Evolutionary conservation across 164 flowering plant genomes (phyloP), one percentile per base, ranked within the genome.

Genomic region (Piper longum): DNA sequence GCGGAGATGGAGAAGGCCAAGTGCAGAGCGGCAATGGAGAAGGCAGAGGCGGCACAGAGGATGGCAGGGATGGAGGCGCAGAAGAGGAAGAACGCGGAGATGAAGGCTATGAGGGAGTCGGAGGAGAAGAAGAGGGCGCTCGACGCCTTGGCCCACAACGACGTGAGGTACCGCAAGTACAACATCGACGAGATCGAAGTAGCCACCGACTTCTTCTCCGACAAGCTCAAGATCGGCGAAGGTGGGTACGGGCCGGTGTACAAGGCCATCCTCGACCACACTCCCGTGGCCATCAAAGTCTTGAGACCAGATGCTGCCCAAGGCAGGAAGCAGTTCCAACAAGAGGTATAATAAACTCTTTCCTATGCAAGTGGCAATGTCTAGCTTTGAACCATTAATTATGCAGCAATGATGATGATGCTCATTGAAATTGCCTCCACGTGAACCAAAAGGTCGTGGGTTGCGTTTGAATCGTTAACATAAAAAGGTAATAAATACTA

Each of bases 241-340:
- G 95, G 90, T 45, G 95, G 95, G 19, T 85, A 87, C 66, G 95
- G 95, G 41, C 87, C 95, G 7, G 88, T 87, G 3, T 87, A 71
- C 56, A 79, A 74, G 70, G 83, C 79, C 19, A 71, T 41, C 42
- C 80, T 87, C 26, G 89, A 85, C 68, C 87, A 87, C 63, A 87
- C 95, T 2, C 76, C 78, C 0, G 91, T 87, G 42, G 95, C 91
- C 55, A 80, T 87, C 64, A 85, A 87, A 66, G 78, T 84, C 44
- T 64, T 87, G 57, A 76, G 88, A 66, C 83, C 91, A 54, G 91
- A 82, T 75, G 85, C 88, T 59, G 82, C 81, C 16, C 91, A 87
- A 65, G 95, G 95, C 45, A 75, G 74, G 72, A 78, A 73, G 77
- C 95, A 87, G 62, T 87, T 85, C 73, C 83, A 83, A 54, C 91